A percentile compares a stretch with the other conserved stretches of the same genome.
Conservation (phyloP, 441 rosid species). For the Bocquillonia castaneifolia region DNA sequence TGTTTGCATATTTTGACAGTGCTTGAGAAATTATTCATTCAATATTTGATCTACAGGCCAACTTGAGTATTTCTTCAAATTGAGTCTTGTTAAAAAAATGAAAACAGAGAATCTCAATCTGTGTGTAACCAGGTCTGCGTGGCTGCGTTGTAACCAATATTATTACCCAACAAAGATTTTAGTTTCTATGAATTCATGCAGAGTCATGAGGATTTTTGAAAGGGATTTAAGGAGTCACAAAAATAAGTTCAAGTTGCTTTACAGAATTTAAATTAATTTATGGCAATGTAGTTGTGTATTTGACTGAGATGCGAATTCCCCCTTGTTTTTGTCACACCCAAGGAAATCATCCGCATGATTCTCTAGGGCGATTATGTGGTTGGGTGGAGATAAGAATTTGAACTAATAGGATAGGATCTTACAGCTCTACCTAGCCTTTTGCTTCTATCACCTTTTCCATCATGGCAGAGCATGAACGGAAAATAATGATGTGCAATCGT, state of each 20-base stretch:
- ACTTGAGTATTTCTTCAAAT: background rate
- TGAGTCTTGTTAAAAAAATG: background rate
- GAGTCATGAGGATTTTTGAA: background rate
- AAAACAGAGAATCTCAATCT: background rate
- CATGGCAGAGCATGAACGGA: background rate
- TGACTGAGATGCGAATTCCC: background rate
- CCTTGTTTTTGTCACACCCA: background rate
- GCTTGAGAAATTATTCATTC: no score
- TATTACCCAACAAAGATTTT: background rate
- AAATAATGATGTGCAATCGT: no score
- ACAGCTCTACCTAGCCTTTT: background rate
- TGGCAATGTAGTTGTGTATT: background rate
- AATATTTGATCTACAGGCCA: no score
- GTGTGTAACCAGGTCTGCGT: background rate
- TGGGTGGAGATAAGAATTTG: background rate
- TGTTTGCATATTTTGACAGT: background rate
- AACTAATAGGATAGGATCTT: background rate
- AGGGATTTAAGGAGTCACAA: no score
- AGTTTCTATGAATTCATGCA: background rate
- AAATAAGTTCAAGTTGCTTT: slow-evolving; percentile 2
- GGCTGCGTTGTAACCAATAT: no score
- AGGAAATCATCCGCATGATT: background rate
- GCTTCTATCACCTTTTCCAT: background rate
- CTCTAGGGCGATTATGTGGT: no score
- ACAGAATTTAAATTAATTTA: background rate